Evolutionary conservation across 768 basidiomycete species (phyloP), one percentile per base, ranked within the genome.

Genomic region (Boletus pseudo-olivaceus): DNA sequence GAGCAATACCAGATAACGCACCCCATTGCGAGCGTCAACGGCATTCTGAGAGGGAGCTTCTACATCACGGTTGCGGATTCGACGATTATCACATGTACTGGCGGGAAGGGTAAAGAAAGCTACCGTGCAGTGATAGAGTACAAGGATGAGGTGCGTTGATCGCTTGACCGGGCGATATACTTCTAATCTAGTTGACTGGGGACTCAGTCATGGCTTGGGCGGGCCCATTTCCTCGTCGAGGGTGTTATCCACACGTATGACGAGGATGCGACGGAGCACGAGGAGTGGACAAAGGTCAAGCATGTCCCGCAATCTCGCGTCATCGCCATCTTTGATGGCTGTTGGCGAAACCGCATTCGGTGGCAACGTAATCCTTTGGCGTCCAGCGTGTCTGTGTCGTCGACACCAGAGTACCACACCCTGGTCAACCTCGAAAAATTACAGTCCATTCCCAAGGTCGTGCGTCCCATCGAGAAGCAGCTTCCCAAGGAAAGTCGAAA

Each of bases 1-100:
- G 96, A 89, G 75, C 71, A 76, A 50, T 97, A 97, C 66, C 84
- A 89, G 61, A 84, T 98, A 63, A 90, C 90, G 1, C 94, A 98
- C 66, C 97, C 96, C 17, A 75, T 84, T 30, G 97, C 93, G 19
- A 77, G 80, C 46, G 93, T 98, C 47, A 97, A 98, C 63, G 97
- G 96, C 7, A 83, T 99, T 33, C 72, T 99, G 44, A 81, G 93
- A 51, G 96, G 94, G 0, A 87, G 82, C 63, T 94, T 95, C 71
- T 99, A 98, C 64, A 82, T 93, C 43, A 97, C 93, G 0, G 82
- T 97, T 42, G 74, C 80, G 39, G 92, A 93, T 53, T 82, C 84
- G 40, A 87, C 84, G 7, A 82, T 89, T 48, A 82, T 96, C 61
- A 93, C 91, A 32, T 93, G 91, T 68, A 78, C 77, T 19, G 88